These are phyloP conservation scores for Eimeria acervulina DNA, from an alignment of 169 alveolate genomes.

Conservation along the genomic window DNA sequence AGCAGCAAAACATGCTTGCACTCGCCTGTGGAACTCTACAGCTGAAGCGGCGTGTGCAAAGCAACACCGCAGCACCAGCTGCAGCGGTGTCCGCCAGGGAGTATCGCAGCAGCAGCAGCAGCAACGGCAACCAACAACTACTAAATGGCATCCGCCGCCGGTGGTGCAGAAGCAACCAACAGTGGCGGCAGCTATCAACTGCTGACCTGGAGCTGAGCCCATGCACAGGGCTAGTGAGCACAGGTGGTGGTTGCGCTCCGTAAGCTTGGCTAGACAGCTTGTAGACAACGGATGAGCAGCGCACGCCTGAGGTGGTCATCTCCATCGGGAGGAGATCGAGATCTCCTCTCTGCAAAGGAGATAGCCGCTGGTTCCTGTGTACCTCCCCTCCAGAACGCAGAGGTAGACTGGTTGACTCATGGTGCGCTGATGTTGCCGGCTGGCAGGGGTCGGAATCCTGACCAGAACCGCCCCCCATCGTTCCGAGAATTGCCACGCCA, in stretches of 20 bases:
- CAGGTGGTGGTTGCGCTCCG: background rate
- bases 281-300: conserved; percentile 23
- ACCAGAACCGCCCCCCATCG: background rate
- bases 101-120: background rate
- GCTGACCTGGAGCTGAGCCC: conserved; percentile 61
- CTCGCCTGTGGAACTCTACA: background rate
- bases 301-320: conserved; percentile 27
- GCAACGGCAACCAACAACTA: background rate
- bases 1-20: background rate
- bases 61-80: background rate
- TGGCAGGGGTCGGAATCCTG: background rate
- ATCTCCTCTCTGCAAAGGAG: background rate
- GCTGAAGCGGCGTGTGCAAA: background rate
- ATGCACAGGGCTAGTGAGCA: background rate
- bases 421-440: background rate
- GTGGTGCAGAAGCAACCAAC: background rate
- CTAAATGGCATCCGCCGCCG: background rate
- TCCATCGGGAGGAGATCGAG: conserved; percentile 13
- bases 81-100: background rate
- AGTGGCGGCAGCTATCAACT: background rate
- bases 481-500: background rate
- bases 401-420: conserved; percentile 27
- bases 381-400: background rate
- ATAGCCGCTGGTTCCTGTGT: background rate
- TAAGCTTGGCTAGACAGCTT: conserved; percentile 24